Evolutionary conservation across 2,329 filamentous ascomycete genomes (phyloP).

Genomic region (Sporothrix globosa): DNA sequence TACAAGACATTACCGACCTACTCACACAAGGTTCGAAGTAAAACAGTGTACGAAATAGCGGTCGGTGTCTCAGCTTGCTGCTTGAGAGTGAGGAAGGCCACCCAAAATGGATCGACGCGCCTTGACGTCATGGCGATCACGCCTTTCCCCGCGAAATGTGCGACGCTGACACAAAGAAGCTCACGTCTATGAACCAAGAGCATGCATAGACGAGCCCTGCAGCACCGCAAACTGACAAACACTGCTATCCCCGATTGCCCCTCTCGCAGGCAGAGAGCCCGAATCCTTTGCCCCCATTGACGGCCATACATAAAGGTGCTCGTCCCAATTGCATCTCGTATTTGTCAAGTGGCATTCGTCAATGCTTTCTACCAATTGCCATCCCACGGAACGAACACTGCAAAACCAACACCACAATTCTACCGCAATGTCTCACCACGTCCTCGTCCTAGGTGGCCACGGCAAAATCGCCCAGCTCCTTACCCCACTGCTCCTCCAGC

Average conservation of each 20-base stretch:
- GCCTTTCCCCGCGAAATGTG: slow-evolving; percentile 21
- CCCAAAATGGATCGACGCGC: background rate
- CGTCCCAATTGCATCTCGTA: background rate
- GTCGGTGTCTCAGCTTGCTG: background rate
- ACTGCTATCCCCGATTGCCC: slow-evolving; percentile 1
- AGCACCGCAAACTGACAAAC: background rate
- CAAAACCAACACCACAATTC: background rate
- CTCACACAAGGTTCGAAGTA: background rate
- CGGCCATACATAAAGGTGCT: background rate
- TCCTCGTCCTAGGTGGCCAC: slow-evolving; percentile 79
- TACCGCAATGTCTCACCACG: slow-evolving; percentile 50
- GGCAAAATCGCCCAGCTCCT: slow-evolving; percentile 76
- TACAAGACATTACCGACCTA: background rate
- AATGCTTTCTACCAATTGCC: background rate
- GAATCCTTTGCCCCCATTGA: too few species aligned
- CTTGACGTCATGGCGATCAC: slow-evolving; percentile 23
- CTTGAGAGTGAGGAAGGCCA: background rate
- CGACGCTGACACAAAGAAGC: background rate
- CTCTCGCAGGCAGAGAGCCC: too few species aligned
- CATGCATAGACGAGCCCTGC: background rate
- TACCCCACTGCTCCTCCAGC: slow-evolving; percentile 73
- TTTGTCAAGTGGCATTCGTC: too few species aligned
- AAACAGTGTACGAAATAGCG: background rate
- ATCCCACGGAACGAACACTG: background rate
- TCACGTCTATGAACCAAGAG: too few species aligned